A percentile compares a stretch with the other conserved stretches of the same genome.
These are phyloP conservation scores for Biscutella auriculata DNA, from an alignment of 441 rosid species.

Conservation along the genomic window DNA sequence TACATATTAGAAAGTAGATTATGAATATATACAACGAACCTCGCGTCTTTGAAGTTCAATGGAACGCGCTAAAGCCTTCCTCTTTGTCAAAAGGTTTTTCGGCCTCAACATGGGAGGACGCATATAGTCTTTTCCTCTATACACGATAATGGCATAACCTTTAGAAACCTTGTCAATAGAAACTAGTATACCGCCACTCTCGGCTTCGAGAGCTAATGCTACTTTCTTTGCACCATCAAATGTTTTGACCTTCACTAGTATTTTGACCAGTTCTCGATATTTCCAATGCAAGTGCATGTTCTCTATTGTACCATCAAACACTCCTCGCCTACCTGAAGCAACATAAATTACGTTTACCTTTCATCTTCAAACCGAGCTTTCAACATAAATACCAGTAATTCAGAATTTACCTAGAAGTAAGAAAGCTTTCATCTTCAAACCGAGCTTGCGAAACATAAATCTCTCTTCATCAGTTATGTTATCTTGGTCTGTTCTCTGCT, in stretches of 20 bases:
- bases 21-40: neutral
- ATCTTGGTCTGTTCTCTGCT: slow-evolving; percentile 51
- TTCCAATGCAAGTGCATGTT: too few relatives aligned
- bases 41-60: slow-evolving; percentile 49
- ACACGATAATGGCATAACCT: slow-evolving; percentile 77
- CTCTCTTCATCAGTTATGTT: slow-evolving; percentile 90
- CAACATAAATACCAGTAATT: too few relatives aligned
- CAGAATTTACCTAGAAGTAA: slow-evolving; percentile 66
- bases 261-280: slow-evolving; percentile 76
- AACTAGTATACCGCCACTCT: slow-evolving; percentile 83
- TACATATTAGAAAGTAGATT: neutral
- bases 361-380: too few relatives aligned
- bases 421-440: slow-evolving; percentile 89
- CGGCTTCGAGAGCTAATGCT: slow-evolving; percentile 93
- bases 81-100: slow-evolving; percentile 77
- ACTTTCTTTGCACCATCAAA: slow-evolving; percentile 75
- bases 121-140: slow-evolving; percentile 68
- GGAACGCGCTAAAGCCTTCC: slow-evolving; percentile 94
- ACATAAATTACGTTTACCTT: neutral
- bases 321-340: slow-evolving; percentile 81
- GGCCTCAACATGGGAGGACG: slow-evolving; percentile 82
- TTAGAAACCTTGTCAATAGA: slow-evolving; percentile 83
- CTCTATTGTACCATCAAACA: slow-evolving; percentile 91
- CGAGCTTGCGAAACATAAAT: slow-evolving; percentile 94
- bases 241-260: slow-evolving; percentile 54